Base-by-base conservation (phyloP, 345 rosid genomes). In the Populus tremula region DNA sequence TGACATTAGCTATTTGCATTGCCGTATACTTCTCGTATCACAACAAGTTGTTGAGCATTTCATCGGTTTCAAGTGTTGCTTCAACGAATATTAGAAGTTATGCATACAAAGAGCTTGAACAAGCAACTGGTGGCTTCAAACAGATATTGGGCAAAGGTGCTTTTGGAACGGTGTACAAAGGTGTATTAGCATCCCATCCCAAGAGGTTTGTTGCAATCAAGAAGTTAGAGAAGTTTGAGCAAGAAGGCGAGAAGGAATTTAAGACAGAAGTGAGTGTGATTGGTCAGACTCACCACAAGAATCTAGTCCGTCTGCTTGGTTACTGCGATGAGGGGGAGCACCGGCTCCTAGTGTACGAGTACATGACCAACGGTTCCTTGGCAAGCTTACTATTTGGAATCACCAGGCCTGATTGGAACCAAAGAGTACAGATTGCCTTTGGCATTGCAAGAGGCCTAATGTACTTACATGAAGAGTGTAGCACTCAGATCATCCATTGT, bases 101-200 rank as follows among this genome's bases (percentile, higher is more conserved):
- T 41, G 2, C 45, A 12, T 41, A 41, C 45, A 41, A 41, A 41
- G 45, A 41, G 45, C 45, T 41, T 41, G 45, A 41, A 2, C 10
- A 76, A 71, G 89, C 86, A 21, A 83, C 89, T 2, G 53, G 63
- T 18, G 35, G 79, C 2, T 88, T 86, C 87, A 67, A 75, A 35
- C 81, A 86, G 35, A 79, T 76, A 67, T 72, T 88, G 21, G 91
- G 91, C 2, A 76, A 80, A 14, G 91, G 87, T 39, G 82, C 82
- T 21, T 88, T 83, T 69, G 86, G 86, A 12, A 69, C 76, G n/a
- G 72, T 69, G 17, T 69, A 69, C 49, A 69, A 41, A 10, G 72
- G 72, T 23, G 49, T 69, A 11, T n/a, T 69, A 20, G 27, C 39
- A 69, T 41, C 35, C 21, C 13, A 29, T 38, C 21, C 53, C 0